Evolutionary conservation across 2,329 filamentous ascomycete genomes (phyloP).

Genomic region (Alternaria ethzedia): DNA sequence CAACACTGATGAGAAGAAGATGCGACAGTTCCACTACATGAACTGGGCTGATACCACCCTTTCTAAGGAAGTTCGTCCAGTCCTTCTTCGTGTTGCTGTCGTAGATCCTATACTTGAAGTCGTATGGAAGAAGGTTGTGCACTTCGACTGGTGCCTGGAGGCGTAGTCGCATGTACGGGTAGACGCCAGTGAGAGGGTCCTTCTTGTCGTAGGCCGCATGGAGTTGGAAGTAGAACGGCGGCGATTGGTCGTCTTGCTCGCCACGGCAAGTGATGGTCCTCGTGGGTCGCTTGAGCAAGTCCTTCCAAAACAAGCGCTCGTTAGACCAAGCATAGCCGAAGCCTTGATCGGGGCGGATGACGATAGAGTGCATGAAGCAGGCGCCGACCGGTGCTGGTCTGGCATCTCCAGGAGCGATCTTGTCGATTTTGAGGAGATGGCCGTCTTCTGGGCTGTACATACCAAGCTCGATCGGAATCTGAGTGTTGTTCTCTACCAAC

Average conservation of each 20-base stretch:
- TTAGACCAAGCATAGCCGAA: conserved; percentile 97
- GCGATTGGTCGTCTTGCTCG: conserved; percentile 76
- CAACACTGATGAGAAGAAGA: conserved; percentile 86
- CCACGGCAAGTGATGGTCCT: conserved; percentile 87
- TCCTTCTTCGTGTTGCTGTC: conserved; percentile 99
- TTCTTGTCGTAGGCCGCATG: conserved; percentile 84
- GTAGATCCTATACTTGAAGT: conserved; percentile 99
- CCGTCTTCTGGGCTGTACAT: conserved; percentile 88
- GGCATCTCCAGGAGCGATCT: conserved; percentile 89
- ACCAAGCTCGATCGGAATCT: conserved; percentile 93
- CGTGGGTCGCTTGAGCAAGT: conserved; percentile 82
- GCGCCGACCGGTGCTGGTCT: conserved; percentile 91
- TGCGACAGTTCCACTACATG: conserved; percentile 97
- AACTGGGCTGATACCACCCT: conserved; percentile 94
- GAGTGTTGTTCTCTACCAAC: conserved; percentile 92
- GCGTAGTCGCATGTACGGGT: conserved; percentile 93
- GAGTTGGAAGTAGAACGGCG: conserved; percentile 95
- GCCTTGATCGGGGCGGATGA: conserved; percentile 90
- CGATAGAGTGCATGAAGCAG: conserved; percentile 84
- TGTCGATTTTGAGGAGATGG: conserved; percentile 95
- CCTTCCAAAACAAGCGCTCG: conserved; percentile 90
- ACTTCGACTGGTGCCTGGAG: conserved; percentile 91
- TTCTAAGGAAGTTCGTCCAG: conserved; percentile 97
- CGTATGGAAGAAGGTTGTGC: conserved; percentile 92
- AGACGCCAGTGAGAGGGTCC: conserved; percentile 81